phyloP scores from a whole-genome alignment of 2,329 filamentous ascomycete genomes.

The Thermoascus crustaceus region DNA sequence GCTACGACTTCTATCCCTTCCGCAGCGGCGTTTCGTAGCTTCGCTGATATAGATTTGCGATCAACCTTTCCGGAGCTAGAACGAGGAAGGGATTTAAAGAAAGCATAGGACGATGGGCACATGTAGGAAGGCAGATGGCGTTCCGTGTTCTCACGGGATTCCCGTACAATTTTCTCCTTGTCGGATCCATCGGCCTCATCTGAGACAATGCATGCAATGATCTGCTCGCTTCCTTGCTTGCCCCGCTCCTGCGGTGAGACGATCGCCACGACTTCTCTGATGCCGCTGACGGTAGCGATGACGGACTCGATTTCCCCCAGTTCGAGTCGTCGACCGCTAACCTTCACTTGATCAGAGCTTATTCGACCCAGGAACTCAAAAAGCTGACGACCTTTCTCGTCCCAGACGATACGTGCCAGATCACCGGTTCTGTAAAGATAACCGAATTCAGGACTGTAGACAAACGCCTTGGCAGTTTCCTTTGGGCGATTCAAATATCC shows the following conservation, averaged over 20 bases:
- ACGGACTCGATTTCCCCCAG: slow-evolving; percentile 62
- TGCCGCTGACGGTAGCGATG: slow-evolving; percentile 12
- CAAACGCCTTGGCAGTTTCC: slow-evolving; percentile 19
- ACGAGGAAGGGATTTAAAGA: slow-evolving; percentile 15
- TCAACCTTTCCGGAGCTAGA: slow-evolving; percentile 22
- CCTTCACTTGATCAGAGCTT: slow-evolving; percentile 70
- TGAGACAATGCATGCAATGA: slow-evolving; percentile 18
- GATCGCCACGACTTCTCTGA: slow-evolving; percentile 18
- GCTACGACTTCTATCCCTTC: slow-evolving; percentile 4
- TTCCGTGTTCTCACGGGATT: slow-evolving; percentile 9
- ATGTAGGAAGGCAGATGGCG: slow-evolving; percentile 16
- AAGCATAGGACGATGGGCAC: slow-evolving; percentile 17
- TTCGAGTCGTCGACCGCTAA: slow-evolving; percentile 74
- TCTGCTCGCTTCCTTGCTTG: slow-evolving; percentile 16
- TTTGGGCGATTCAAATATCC: slow-evolving; percentile 20
- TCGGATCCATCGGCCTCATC: slow-evolving; percentile 5
- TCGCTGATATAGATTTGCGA: slow-evolving; percentile 14
- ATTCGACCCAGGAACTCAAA: slow-evolving; percentile 79
- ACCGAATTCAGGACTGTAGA: slow-evolving; percentile 36
- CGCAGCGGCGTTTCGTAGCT: slow-evolving; percentile 6
- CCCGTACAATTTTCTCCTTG: slow-evolving; percentile 9
- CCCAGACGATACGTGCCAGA: slow-evolving; percentile 48
- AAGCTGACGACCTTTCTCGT: slow-evolving; percentile 44
- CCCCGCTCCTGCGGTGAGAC: slow-evolving; percentile 13
- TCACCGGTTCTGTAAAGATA: slow-evolving; percentile 33